These are phyloP conservation scores for Plectranthus barbatus DNA, from an alignment of 257 asterid species.

Conservation along the genomic window DNA sequence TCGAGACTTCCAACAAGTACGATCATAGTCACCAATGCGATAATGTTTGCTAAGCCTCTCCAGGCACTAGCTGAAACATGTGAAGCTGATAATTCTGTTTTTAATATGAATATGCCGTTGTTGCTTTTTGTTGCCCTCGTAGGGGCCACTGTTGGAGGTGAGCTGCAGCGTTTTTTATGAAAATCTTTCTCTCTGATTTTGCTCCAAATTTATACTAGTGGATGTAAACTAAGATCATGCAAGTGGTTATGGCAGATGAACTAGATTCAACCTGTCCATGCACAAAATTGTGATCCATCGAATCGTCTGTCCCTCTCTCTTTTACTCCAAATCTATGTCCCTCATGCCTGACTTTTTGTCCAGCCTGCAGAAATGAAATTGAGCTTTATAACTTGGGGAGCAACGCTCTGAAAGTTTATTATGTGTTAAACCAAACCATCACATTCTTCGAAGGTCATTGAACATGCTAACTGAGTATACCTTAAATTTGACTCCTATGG, in stretches of 20 bases:
- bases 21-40: constrained; percentile 38
- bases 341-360: not conserved
- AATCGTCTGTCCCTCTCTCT: not conserved
- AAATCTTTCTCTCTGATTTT: not conserved
- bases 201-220: not conserved
- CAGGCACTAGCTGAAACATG: constrained; percentile 89
- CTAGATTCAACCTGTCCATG: not conserved
- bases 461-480: not conserved
- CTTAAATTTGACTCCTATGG: no score
- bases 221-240: not conserved
- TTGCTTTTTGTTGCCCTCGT: constrained; percentile 73
- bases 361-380: not conserved
- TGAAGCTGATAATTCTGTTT: constrained; percentile 46
- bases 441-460: no score
- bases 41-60: constrained; percentile 54
- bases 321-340: not conserved
- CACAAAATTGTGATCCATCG: not conserved
- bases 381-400: not conserved
- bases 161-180: not conserved
- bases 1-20: constrained; percentile 31
- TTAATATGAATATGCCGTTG: constrained; percentile 83
- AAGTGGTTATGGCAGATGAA: not conserved
- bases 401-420: not conserved
- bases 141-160: constrained; percentile 99
- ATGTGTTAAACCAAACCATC: not conserved